Conservation (phyloP, 2,329 filamentous ascomycete genomes). For the Phaeosphaeria sp. region DNA sequence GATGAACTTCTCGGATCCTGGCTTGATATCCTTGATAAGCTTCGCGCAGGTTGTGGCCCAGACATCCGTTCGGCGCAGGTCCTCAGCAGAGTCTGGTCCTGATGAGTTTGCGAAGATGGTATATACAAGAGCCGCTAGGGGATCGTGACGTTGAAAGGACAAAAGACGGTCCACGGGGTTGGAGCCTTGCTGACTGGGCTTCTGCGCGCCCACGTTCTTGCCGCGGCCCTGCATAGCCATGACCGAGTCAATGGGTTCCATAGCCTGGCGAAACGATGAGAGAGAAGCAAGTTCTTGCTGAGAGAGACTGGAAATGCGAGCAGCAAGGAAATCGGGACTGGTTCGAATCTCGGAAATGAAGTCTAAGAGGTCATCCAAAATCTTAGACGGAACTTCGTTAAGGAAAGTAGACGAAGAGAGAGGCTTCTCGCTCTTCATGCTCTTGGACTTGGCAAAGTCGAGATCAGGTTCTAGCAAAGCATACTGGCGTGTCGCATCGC, state of each 20-base stretch:
- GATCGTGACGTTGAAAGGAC: slow-evolving; percentile 88
- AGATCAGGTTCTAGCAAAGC: slow-evolving; percentile 75
- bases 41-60: slow-evolving; percentile 90
- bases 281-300: slow-evolving; percentile 78
- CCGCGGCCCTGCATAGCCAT: slow-evolving; percentile 69
- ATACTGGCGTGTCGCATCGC: slow-evolving; percentile 73
- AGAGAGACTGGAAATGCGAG: slow-evolving; percentile 77
- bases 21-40: slow-evolving; percentile 78
- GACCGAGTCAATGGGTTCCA: slow-evolving; percentile 84
- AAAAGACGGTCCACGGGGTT: slow-evolving; percentile 81
- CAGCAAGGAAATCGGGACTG: slow-evolving; percentile 86
- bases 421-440: slow-evolving; percentile 51
- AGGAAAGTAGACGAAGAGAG: slow-evolving; percentile 54
- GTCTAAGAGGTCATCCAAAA: slow-evolving; percentile 75
- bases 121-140: slow-evolving; percentile 82
- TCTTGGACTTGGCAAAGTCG: slow-evolving; percentile 58
- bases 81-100: slow-evolving; percentile 80
- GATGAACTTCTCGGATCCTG: slow-evolving; percentile 79
- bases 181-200: slow-evolving; percentile 58
- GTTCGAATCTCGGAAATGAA: slow-evolving; percentile 84
- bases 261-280: slow-evolving; percentile 76
- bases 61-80: slow-evolving; percentile 77
- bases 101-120: slow-evolving; percentile 88
- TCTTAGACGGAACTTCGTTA: slow-evolving; percentile 76
- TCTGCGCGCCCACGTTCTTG: slow-evolving; percentile 57